Conservation (phyloP, 129 eudicot genomes). For the Dittrichia graveolens region DNA sequence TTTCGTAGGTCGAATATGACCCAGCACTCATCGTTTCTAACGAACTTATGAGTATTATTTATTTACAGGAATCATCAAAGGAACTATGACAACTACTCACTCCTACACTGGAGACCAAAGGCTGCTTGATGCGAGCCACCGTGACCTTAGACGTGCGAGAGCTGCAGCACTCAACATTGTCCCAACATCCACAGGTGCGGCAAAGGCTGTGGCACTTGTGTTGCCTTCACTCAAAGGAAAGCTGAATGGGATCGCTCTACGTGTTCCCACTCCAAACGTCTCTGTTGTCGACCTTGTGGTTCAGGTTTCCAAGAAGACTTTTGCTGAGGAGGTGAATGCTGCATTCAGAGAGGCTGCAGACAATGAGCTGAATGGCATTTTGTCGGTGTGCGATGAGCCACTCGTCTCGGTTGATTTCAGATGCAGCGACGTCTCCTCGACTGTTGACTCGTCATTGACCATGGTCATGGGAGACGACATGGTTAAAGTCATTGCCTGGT, state of each 20-base stretch:
- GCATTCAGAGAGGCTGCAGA: constrained; percentile 85
- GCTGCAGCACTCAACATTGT: constrained; percentile 98
- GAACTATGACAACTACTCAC: constrained; percentile 99
- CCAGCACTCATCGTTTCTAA: not conserved
- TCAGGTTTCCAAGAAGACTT: constrained; percentile 85
- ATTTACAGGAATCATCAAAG: constrained; percentile 81
- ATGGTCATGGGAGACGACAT: constrained; percentile 99
- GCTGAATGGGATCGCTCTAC: constrained; percentile 93
- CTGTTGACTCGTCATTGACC: constrained; percentile 86
- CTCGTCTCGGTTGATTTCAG: constrained; percentile 93
- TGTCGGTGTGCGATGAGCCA: constrained; percentile 89
- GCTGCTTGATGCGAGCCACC: constrained; percentile 97
- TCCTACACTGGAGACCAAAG: constrained; percentile 99
- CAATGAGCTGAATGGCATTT: constrained; percentile 72
- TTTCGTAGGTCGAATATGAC: too few relatives aligned
- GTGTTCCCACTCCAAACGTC: constrained; percentile 97
- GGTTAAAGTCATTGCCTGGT: constrained; percentile 99
- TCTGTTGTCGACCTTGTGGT: constrained; percentile 96
- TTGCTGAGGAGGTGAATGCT: constrained; percentile 92
- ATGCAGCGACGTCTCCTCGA: constrained; percentile 85
- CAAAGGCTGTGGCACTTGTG: constrained; percentile 96
- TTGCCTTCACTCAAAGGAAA: constrained; percentile 89
- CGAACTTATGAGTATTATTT: not conserved
- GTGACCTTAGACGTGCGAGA: constrained; percentile 92
- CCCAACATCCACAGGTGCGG: constrained; percentile 98